phyloP scores from a whole-genome alignment of 2,329 filamentous ascomycete genomes.

The Mycosphaerella sp. region DNA sequence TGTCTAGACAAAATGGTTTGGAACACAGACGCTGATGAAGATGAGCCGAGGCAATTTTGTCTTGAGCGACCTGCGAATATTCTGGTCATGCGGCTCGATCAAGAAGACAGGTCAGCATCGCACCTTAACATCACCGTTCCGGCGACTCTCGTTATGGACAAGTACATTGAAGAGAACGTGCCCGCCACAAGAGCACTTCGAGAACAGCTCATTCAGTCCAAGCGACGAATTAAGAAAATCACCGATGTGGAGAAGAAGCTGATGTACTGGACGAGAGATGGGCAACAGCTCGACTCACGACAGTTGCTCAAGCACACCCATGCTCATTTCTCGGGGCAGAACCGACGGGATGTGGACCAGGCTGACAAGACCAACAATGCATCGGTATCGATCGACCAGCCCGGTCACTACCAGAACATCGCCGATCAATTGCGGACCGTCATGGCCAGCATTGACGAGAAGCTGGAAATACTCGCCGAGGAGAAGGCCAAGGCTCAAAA shows the following conservation, averaged over 20 bases:
- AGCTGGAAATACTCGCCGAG: constrained; percentile 25
- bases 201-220: constrained; percentile 33
- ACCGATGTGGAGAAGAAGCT: constrained; percentile 34
- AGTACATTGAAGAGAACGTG: constrained; percentile 51
- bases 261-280: constrained; percentile 30
- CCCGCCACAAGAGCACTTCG: constrained; percentile 45
- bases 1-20: constrained; percentile 30
- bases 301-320: constrained; percentile 33
- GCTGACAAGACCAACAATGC: constrained; percentile 20
- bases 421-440: constrained; percentile 33
- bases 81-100: constrained; percentile 45
- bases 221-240: constrained; percentile 29
- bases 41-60: constrained; percentile 24
- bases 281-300: constrained; percentile 32
- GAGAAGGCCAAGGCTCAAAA: constrained; percentile 31
- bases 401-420: constrained; percentile 24
- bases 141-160: constrained; percentile 51
- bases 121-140: constrained; percentile 48
- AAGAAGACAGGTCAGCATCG: constrained; percentile 30
- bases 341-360: constrained; percentile 22
- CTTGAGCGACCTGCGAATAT: constrained; percentile 48
- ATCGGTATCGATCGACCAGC: constrained; percentile 14
- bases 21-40: constrained; percentile 25
- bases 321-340: constrained; percentile 30
- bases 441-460: constrained; percentile 28